These are phyloP conservation scores for Eimeria zaria DNA, from an alignment of 169 alveolate species.

Conservation along the genomic window DNA sequence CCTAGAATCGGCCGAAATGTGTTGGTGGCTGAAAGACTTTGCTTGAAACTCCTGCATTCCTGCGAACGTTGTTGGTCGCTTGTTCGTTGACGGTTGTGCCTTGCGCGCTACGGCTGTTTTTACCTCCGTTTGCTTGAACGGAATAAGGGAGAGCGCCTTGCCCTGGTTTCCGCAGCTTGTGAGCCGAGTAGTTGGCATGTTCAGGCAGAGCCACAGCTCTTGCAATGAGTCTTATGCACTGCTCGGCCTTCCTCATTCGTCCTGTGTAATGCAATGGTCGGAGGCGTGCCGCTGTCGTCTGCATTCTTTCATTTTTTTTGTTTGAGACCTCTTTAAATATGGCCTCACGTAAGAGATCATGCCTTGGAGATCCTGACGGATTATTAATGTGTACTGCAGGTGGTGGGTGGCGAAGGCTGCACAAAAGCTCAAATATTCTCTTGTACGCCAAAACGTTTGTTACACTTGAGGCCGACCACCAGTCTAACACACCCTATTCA, in stretches of 20 bases:
- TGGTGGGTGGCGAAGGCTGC: background rate
- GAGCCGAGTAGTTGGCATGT: background rate
- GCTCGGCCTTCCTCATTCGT: background rate
- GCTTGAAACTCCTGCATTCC: background rate
- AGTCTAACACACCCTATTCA: too few relatives aligned
- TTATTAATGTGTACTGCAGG: background rate
- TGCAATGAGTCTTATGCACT: background rate
- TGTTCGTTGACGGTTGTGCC: background rate
- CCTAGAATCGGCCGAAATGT: background rate
- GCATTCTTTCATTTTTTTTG: background rate
- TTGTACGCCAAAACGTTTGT: too few relatives aligned
- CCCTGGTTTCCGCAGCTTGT: background rate
- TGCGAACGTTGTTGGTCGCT: background rate
- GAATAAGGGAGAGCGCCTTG: background rate
- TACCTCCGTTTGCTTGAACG: background rate
- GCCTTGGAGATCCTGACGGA: background rate
- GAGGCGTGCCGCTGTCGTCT: background rate
- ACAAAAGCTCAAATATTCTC: background rate
- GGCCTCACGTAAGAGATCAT: background rate
- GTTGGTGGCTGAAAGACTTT: background rate
- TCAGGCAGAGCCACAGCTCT: background rate
- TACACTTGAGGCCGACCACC: too few relatives aligned
- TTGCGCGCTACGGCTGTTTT: background rate
- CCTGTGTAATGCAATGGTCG: background rate
- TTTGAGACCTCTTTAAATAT: background rate